Evolutionary conservation across 2,329 filamentous ascomycete species (phyloP), one percentile per base, ranked within the genome.

Genomic region (Penicillium sclerotiorum): DNA sequence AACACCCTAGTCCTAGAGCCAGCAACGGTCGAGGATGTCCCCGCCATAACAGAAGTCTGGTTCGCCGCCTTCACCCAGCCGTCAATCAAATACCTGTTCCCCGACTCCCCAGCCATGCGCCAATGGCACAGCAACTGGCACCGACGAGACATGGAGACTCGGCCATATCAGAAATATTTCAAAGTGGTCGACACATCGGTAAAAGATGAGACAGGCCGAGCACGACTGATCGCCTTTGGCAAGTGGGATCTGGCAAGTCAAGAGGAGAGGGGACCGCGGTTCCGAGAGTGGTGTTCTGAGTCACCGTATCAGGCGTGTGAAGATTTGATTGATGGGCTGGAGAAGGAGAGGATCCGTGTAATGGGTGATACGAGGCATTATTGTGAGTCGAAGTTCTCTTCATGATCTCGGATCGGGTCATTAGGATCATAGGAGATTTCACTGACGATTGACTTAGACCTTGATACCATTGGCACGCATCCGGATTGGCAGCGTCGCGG

Each of bases 401-500:
- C n/a, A n/a, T n/a, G n/a, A n/a, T n/a, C n/a, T n/a, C n/a, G n/a
- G n/a, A n/a, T n/a, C n/a, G n/a, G n/a, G n/a, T n/a, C n/a, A n/a
- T n/a, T n/a, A n/a, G n/a, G n/a, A 28, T 28, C 13, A 3, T 8
- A 28, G 9, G 2, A 8, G 6, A 8, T 28, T 9, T 2, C 3
- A 8, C 25, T 4, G 25, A 3, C 2, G 9, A 3, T 28, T 28
- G 9, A 28, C 9, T 28, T 28, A 8, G 6, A 28, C 25, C 62
- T 76, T 9, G 60, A 67, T 8, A 52, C 65, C 25, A 62, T 77
- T 4, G 64, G 65, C n/a, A 73, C 73, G n/a, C 67, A 74, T 46
- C 74, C 75, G 0, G 64, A 72, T 11, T 70, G 75, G 41, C 69
- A 73, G 41, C 54, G 68, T 7, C 69, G 71, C n/a, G 74, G 73